Conservation (phyloP, 1,139 yeast species). For the Hemisphaericaspora xylofermentans region DNA sequence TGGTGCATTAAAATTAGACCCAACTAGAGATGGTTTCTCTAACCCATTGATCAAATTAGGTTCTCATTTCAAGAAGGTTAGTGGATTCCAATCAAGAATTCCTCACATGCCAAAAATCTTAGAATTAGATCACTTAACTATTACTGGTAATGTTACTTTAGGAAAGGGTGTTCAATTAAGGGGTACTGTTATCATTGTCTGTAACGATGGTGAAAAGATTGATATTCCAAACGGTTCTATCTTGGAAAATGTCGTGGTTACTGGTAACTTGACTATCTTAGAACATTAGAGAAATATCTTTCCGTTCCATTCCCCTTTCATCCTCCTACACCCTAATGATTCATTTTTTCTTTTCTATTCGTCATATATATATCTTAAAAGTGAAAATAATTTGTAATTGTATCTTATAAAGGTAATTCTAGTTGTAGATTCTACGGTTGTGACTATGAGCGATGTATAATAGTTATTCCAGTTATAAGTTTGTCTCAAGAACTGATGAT, state of each 20-base stretch:
- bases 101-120: slow-evolving; percentile 95
- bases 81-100: slow-evolving; percentile 85
- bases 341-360: background rate
- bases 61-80: slow-evolving; percentile 92
- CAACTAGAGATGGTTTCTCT: slow-evolving; percentile 79
- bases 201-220: slow-evolving; percentile 94
- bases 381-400: background rate
- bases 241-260: slow-evolving; percentile 93
- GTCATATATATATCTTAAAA: background rate
- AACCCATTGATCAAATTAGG: slow-evolving; percentile 96
- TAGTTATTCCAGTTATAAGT: no score
- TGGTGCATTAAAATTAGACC: slow-evolving; percentile 84
- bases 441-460: no score
- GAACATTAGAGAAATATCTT: slow-evolving; percentile 59
- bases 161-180: slow-evolving; percentile 90
- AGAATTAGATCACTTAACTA: slow-evolving; percentile 95
- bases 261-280: slow-evolving; percentile 92
- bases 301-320: background rate
- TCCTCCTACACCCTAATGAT: no score
- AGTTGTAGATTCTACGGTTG: background rate
- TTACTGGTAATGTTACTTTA: slow-evolving; percentile 91
- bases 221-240: slow-evolving; percentile 96
- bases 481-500: no score
- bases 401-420: background rate
- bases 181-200: slow-evolving; percentile 96